Conservation (phyloP, 139 green algal species). For the Chlorella sp. region DNA sequence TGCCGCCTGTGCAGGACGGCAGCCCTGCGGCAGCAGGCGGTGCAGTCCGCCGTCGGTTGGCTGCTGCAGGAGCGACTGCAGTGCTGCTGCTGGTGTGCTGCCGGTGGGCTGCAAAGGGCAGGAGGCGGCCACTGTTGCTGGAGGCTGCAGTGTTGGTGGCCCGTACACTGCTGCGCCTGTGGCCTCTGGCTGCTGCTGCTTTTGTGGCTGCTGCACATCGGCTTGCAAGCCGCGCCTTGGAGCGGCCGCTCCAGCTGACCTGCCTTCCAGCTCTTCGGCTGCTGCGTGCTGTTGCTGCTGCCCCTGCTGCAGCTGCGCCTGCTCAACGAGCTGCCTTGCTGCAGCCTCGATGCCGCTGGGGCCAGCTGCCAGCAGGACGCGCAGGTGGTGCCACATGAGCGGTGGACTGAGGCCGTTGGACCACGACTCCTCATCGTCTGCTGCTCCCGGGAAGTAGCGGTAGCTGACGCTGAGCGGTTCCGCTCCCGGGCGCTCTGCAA, state of each 20-base stretch:
- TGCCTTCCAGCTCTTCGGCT: not conserved
- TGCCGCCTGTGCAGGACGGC: not conserved
- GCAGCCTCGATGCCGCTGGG: constrained; percentile 46
- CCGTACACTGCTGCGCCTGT: too few relatives aligned
- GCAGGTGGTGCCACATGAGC: constrained; percentile 77
- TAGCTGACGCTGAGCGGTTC: constrained; percentile 40
- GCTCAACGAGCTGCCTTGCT: constrained; percentile 50
- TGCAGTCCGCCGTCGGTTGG: constrained; percentile 22
- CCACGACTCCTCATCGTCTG: constrained; percentile 98
- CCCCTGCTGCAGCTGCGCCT: constrained; percentile 30
- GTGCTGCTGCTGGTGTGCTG: too few relatives aligned
- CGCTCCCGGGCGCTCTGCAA: not conserved
- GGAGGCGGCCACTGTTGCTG: too few relatives aligned
- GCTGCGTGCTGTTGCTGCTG: not conserved
- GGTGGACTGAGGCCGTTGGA: constrained; percentile 79
- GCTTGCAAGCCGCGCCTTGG: not conserved
- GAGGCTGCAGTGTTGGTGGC: too few relatives aligned
- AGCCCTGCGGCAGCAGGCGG: constrained; percentile 44
- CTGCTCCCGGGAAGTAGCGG: constrained; percentile 89
- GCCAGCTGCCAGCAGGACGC: constrained; percentile 65
- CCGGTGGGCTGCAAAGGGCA: too few relatives aligned
- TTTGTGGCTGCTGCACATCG: not conserved
- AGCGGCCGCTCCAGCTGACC: not conserved
- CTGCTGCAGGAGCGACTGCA: not conserved
- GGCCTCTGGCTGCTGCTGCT: too few relatives aligned